Conservation (phyloP, 108 stramenopile species). For the Ochromonas danica region DNA sequence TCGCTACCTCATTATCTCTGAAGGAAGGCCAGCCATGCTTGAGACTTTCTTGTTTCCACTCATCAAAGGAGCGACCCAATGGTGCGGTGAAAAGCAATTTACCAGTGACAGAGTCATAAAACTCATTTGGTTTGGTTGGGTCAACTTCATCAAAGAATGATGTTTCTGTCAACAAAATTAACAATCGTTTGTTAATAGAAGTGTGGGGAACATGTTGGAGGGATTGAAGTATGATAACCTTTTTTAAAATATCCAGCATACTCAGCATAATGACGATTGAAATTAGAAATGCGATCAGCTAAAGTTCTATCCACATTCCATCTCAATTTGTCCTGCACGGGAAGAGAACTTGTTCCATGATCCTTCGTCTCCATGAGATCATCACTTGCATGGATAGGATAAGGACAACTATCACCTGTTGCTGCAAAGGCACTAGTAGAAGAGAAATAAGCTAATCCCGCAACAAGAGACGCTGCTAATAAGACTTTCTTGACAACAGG, state of each 20-base stretch:
- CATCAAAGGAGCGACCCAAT: slow-evolving; percentile 65
- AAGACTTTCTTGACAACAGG: no score
- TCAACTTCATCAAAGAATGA: slow-evolving; percentile 63
- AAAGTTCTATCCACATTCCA: slow-evolving; percentile 67
- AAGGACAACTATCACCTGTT: no score
- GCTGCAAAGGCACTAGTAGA: no score
- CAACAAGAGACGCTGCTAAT: no score
- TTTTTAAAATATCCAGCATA: slow-evolving; percentile 71
- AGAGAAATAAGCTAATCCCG: no score
- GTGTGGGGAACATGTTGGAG: no score
- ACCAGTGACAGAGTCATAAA: slow-evolving; percentile 76
- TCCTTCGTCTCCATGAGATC: slow-evolving; percentile 72
- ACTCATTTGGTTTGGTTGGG: slow-evolving; percentile 57
- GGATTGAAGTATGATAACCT: neutral
- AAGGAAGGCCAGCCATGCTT: slow-evolving; percentile 78
- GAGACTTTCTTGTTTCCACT: slow-evolving; percentile 64
- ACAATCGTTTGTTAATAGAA: no score
- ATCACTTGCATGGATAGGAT: slow-evolving; percentile 43
- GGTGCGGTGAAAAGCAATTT: slow-evolving; percentile 71
- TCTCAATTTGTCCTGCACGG: slow-evolving; percentile 66
- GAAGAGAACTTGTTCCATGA: slow-evolving; percentile 68
- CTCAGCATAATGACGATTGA: slow-evolving; percentile 83
- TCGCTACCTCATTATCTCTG: slow-evolving; percentile 43
- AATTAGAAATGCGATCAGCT: slow-evolving; percentile 80
- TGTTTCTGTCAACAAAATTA: slow-evolving; percentile 36